A percentile compares a stretch with the other conserved stretches of the same genome.
These are phyloP conservation scores for Clonostachys chloroleuca DNA, from an alignment of 2,329 filamentous ascomycete species.

Conservation along the genomic window DNA sequence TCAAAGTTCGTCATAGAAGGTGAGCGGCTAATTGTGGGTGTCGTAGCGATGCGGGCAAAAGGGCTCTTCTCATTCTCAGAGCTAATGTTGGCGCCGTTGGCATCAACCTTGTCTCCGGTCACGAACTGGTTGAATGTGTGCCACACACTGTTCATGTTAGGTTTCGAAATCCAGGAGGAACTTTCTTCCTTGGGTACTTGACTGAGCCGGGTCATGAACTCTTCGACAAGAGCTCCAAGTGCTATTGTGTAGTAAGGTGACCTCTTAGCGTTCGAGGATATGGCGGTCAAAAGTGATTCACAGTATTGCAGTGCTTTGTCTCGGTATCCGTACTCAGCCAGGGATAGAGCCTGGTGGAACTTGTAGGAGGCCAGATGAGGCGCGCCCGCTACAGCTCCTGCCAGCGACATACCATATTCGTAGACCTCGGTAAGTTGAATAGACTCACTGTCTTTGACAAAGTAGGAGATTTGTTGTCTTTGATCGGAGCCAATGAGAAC, in stretches of 20 bases:
- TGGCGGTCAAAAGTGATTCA: slow-evolving; percentile 71
- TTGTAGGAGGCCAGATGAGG: slow-evolving; percentile 91
- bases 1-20: slow-evolving; percentile 71
- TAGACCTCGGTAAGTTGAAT: slow-evolving; percentile 95
- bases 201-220: slow-evolving; percentile 77
- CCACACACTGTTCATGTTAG: slow-evolving; percentile 90
- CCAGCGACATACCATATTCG: slow-evolving; percentile 80
- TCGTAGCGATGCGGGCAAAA: slow-evolving; percentile 75
- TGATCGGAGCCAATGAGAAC: slow-evolving; percentile 81
- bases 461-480: slow-evolving; percentile 58
- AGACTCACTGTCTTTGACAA: slow-evolving; percentile 76
- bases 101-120: slow-evolving; percentile 83
- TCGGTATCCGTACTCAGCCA: slow-evolving; percentile 80
- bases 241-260: slow-evolving; percentile 82
- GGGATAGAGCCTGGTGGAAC: slow-evolving; percentile 75
- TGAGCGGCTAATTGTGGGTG: slow-evolving; percentile 69
- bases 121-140: slow-evolving; percentile 96
- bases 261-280: slow-evolving; percentile 75
- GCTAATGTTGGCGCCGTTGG: slow-evolving; percentile 60
- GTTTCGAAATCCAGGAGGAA: slow-evolving; percentile 88
- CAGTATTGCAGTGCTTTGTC: slow-evolving; percentile 89
- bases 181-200: slow-evolving; percentile 79
- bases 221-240: slow-evolving; percentile 74
- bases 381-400: slow-evolving; percentile 50
- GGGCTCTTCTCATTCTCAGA: slow-evolving; percentile 65